These are phyloP conservation scores for Penicillium arizonense DNA, from an alignment of 495 filamentous ascomycete species.

Conservation along the genomic window DNA sequence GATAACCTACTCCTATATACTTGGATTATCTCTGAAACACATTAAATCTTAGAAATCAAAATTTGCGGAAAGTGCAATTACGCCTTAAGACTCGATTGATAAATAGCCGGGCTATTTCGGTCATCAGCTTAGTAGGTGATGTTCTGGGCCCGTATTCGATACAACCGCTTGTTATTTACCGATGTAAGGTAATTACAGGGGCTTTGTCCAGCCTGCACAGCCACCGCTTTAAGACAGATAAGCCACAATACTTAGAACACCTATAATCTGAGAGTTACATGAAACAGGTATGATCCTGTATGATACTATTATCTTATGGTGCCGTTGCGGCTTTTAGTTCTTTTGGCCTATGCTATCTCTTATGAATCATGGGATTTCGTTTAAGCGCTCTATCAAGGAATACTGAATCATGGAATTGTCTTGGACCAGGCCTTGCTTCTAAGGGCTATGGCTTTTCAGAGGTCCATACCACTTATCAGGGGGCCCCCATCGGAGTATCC, in stretches of 20 bases:
- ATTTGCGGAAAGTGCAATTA: neutral
- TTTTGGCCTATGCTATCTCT: too few species aligned
- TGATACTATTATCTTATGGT: conserved; percentile 1
- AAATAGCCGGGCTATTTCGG: neutral
- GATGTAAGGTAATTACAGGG: neutral
- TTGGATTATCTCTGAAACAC: too few species aligned
- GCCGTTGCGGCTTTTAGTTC: neutral
- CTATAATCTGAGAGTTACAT: neutral
- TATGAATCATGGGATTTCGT: too few species aligned
- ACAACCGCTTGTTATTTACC: neutral
- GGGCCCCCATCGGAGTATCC: too few species aligned
- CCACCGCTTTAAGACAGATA: neutral
- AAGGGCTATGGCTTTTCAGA: too few species aligned
- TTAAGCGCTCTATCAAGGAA: too few species aligned
- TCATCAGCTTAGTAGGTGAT: neutral
- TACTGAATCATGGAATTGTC: too few species aligned
- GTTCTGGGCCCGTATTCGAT: neutral
- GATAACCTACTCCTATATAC: neutral
- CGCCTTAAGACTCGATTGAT: neutral
- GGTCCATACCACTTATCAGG: too few species aligned
- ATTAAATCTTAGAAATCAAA: neutral
- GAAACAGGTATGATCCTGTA: neutral
- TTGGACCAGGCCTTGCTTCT: too few species aligned
- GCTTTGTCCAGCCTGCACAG: neutral
- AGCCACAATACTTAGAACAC: neutral